Conservation (phyloP, 2,329 filamentous ascomycete genomes). For the Claviceps monticola region DNA sequence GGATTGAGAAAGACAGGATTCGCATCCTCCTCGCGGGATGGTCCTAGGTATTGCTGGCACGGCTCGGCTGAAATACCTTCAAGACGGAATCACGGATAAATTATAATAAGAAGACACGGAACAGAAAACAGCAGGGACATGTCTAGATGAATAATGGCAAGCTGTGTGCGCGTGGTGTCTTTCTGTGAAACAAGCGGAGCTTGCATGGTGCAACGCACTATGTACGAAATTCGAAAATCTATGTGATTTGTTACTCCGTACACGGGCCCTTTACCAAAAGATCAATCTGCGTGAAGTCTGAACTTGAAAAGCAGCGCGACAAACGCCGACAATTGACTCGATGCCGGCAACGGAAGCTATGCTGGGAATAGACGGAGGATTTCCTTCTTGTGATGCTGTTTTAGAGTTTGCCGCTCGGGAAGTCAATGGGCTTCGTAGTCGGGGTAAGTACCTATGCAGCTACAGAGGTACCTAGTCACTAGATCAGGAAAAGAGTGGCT, state of each 20-base stretch:
- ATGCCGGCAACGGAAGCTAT: neutral
- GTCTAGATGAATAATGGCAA: neutral
- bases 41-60: neutral
- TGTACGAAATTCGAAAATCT: too few species aligned
- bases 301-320: neutral
- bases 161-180: neutral
- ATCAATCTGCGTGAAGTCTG: neutral
- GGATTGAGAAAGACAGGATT: neutral
- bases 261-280: neutral
- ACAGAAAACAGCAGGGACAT: neutral
- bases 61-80: neutral
- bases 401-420: neutral
- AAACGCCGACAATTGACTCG: neutral
- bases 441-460: too few species aligned
- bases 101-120: neutral
- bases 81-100: neutral
- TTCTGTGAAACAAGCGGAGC: neutral
- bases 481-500: too few species aligned
- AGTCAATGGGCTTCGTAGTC: neutral
- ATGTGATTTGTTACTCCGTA: neutral
- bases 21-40: neutral
- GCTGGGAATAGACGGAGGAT: neutral
- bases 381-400: neutral
- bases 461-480: too few species aligned
- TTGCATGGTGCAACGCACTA: neutral